These are phyloP conservation scores for Euclidium syriacum DNA, from an alignment of 345 rosid species.

Conservation along the genomic window DNA sequence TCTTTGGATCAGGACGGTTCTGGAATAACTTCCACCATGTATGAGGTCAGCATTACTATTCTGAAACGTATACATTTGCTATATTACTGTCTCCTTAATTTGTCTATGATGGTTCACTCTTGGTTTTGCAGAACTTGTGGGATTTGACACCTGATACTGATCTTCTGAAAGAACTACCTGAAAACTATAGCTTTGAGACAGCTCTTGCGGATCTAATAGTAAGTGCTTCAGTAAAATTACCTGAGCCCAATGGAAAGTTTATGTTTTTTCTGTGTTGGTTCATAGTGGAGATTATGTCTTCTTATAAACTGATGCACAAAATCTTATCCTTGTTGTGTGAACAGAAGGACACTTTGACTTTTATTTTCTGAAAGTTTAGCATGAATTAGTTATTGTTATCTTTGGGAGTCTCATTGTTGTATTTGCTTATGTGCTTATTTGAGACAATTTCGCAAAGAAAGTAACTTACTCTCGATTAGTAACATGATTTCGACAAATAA, in stretches of 20 bases:
- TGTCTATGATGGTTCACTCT: background rate
- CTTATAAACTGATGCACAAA: background rate
- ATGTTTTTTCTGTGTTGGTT: background rate
- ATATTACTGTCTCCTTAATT: background rate
- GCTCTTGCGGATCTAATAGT: slow-evolving; percentile 76
- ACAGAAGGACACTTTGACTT: background rate
- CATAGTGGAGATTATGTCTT: background rate
- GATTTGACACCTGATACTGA: slow-evolving; percentile 71
- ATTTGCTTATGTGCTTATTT: background rate
- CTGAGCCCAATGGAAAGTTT: background rate
- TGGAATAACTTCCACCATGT: slow-evolving; percentile 24
- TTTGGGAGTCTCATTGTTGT: background rate
- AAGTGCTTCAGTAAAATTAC: slow-evolving; percentile 16
- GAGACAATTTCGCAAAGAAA: background rate
- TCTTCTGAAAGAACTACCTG: slow-evolving; percentile 50
- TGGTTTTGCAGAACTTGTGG: slow-evolving; percentile 62
- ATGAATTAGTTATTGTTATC: background rate
- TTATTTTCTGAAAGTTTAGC: background rate
- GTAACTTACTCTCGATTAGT: background rate
- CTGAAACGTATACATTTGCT: background rate
- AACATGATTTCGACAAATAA: background rate
- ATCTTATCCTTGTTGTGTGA: background rate
- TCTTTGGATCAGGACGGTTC: slow-evolving; percentile 51
- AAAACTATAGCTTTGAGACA: slow-evolving; percentile 57
- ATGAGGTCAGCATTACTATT: slow-evolving; percentile 36